Percentiles rank a stretch among this genome's conserved stretches.
Conservation (phyloP, 1,284 basidiomycete species). For the Heterobasidion parviporum region DNA sequence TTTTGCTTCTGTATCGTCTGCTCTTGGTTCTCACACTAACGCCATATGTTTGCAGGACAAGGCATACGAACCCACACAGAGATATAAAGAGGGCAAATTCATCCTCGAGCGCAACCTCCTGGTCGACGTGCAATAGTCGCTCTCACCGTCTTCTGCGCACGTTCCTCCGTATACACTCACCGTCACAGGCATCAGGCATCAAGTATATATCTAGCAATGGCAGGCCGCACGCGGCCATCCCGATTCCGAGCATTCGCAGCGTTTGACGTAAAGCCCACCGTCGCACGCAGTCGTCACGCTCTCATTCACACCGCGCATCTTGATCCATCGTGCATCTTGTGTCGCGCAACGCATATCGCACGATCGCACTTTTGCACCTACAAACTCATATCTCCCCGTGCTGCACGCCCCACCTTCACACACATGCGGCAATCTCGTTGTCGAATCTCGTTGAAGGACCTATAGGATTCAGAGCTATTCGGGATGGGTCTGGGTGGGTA, state of each 20-base stretch:
- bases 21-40: constrained; percentile 1
- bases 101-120: constrained; percentile 93
- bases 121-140: constrained; percentile 61
- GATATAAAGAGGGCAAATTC: constrained; percentile 98
- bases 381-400: too few species aligned
- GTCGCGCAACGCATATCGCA: too few species aligned
- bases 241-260: not conserved
- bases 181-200: not conserved
- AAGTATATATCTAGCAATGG: not conserved
- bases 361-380: too few species aligned
- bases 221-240: not conserved
- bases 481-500: too few species aligned
- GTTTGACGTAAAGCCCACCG: not conserved
- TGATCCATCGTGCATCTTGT: too few species aligned
- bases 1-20: not conserved
- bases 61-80: constrained; percentile 84
- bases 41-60: constrained; percentile 56
- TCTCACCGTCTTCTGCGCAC: not conserved
- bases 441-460: too few species aligned
- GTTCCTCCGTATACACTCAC: not conserved
- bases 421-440: too few species aligned
- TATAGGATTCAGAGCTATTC: too few species aligned
- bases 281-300: not conserved
- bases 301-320: too few species aligned
- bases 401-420: too few species aligned